phyloP scores from a whole-genome alignment of 306 rosid genomes.

The Sechiopsis laciniata region DNA sequence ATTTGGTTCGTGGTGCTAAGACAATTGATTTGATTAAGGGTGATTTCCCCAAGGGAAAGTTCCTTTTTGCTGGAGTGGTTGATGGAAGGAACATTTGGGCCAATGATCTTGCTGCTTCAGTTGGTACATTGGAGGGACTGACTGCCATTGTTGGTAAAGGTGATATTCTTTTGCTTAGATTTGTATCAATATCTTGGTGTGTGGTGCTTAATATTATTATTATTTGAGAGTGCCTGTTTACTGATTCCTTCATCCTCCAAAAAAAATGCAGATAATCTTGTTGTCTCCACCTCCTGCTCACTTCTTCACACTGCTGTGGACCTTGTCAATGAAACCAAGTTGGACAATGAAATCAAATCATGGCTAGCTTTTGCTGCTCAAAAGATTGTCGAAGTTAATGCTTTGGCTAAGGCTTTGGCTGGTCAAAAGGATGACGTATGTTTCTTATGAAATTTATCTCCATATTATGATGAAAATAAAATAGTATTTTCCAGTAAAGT shows the following conservation, averaged over 20 bases:
- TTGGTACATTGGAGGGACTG: slow-evolving; percentile 43
- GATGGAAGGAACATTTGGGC: slow-evolving; percentile 94
- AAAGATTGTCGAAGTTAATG: slow-evolving; percentile 75
- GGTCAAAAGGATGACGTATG: slow-evolving; percentile 59
- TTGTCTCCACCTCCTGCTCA: slow-evolving; percentile 81
- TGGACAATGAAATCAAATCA: slow-evolving; percentile 67
- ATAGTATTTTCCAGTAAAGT: background rate
- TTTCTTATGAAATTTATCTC: background rate
- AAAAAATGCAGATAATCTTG: slow-evolving; percentile 44
- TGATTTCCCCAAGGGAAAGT: slow-evolving; percentile 66
- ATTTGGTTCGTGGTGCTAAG: slow-evolving; percentile 73
- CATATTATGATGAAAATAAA: background rate
- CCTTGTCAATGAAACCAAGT: slow-evolving; percentile 67
- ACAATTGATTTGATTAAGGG: slow-evolving; percentile 64
- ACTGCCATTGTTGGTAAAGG: slow-evolving; percentile 69
- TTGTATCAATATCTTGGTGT: background rate
- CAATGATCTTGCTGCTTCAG: slow-evolving; percentile 61
- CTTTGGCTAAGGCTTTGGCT: slow-evolving; percentile 68
- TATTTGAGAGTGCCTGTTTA: background rate
- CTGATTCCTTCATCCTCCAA: background rate
- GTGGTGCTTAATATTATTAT: background rate
- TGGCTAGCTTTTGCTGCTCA: slow-evolving; percentile 93
- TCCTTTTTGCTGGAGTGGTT: slow-evolving; percentile 79
- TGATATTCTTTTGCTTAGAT: slow-evolving; percentile 19
- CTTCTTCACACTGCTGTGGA: slow-evolving; percentile 93